Evolutionary conservation across 192 early-diverging fungal species (phyloP).

Genomic region (Endogone sp.): DNA sequence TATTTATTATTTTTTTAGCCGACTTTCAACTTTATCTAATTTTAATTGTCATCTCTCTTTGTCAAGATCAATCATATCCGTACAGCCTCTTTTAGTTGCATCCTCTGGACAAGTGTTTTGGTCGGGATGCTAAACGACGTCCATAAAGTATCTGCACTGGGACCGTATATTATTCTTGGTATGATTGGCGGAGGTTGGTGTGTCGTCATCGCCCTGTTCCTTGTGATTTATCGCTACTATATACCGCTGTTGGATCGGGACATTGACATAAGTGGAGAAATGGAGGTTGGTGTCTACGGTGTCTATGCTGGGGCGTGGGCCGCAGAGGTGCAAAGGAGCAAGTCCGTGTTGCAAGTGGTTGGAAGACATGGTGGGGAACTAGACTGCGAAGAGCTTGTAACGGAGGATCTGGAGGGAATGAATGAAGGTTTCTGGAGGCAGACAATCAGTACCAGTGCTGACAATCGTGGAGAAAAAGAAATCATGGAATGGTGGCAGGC

Average conservation of each 20-base stretch:
- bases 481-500: not conserved
- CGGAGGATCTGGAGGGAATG: not conserved
- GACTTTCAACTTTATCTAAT: no score
- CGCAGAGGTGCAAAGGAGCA: not conserved
- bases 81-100: constrained; percentile 59
- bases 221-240: constrained; percentile 12
- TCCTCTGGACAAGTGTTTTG: constrained; percentile 64
- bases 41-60: no score
- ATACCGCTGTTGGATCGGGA: not conserved
- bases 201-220: constrained; percentile 54
- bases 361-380: not conserved
- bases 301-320: not conserved
- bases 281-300: not conserved
- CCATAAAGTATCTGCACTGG: constrained; percentile 35
- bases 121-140: constrained; percentile 60
- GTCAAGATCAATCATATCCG: constrained; percentile 76
- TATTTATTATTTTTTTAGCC: no score
- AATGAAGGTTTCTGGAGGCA: not conserved
- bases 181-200: constrained; percentile 56
- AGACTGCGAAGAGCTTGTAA: not conserved
- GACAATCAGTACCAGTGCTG: not conserved
- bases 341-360: not conserved
- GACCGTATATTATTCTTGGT: constrained; percentile 21
- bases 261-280: not conserved
- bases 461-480: not conserved